Conservation (phyloP, 331 rosid species). For the Acacia concinna region DNA sequence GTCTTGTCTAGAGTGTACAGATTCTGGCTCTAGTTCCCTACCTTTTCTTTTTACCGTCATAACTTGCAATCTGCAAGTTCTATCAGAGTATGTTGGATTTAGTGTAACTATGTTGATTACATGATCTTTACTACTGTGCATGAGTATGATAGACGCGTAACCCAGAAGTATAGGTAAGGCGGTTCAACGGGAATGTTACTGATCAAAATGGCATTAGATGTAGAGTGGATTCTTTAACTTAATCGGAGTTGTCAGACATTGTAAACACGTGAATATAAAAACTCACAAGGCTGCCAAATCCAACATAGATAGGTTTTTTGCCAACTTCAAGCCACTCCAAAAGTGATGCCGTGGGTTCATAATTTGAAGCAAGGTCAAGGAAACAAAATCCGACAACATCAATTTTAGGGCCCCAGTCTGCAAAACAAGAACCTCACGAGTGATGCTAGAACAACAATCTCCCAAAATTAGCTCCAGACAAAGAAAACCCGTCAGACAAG, state of each 20-base stretch:
- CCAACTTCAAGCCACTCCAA: constrained; percentile 84
- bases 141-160: not conserved
- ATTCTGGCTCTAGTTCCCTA: no score
- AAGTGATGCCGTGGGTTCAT: constrained; percentile 69
- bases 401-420: constrained; percentile 92
- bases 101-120: not conserved
- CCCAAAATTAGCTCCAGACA: constrained; percentile 2
- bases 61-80: no score
- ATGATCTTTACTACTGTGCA: not conserved
- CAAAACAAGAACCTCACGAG: constrained; percentile 35
- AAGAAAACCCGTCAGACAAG: not conserved
- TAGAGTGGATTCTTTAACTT: constrained; percentile 13
- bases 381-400: constrained; percentile 98
- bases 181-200: not conserved
- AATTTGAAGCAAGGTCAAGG: constrained; percentile 92
- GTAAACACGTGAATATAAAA: constrained; percentile 26
- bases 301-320: constrained; percentile 71
- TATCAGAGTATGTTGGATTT: constrained; percentile 8
- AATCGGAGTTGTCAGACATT: constrained; percentile 24
- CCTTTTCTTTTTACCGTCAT: no score
- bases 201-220: constrained; percentile 8
- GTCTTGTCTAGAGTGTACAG: no score
- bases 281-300: constrained; percentile 99
- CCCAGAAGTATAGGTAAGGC: not conserved
- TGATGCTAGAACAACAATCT: constrained; percentile 14